Conservation (phyloP, 163 green algal genomes). For the Botryococcus braunii region DNA sequence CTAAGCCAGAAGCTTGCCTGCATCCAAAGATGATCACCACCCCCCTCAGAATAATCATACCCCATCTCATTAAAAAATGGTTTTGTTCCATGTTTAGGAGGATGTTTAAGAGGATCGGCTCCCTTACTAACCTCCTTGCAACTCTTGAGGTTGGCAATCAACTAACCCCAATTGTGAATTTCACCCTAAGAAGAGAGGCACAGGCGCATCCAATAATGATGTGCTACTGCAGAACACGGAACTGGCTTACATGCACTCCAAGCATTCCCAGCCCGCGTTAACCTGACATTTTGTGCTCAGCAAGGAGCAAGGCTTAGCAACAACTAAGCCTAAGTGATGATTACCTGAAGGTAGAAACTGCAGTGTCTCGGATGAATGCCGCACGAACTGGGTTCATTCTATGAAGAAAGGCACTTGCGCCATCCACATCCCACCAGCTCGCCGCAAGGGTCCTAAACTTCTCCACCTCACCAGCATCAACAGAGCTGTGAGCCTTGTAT, state of each 20-base stretch:
- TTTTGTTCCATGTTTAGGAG: not conserved
- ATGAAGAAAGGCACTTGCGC: conserved; percentile 76
- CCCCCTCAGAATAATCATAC: not conserved
- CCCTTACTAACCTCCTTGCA: too few species aligned
- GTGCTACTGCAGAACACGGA: not conserved
- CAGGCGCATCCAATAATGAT: not conserved
- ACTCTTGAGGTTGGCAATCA: too few species aligned
- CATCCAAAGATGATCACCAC: not conserved
- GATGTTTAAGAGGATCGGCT: too few species aligned
- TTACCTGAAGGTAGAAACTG: conserved; percentile 36
- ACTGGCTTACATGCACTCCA: not conserved
- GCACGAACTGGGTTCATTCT: conserved; percentile 68
- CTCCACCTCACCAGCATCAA: conserved; percentile 33
- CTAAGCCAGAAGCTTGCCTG: conserved; percentile 15
- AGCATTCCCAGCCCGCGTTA: not conserved
- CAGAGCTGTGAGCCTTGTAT: too few species aligned
- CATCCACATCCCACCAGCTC: conserved; percentile 76
- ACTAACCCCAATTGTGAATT: not conserved
- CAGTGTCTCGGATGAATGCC: conserved; percentile 56
- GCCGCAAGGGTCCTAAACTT: conserved; percentile 74
- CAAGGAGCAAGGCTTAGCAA: not conserved
- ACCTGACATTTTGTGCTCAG: not conserved
- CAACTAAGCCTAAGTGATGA: not conserved
- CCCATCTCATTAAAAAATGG: not conserved
- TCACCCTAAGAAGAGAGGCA: not conserved